Base-by-base conservation (phyloP, 768 basidiomycete species). In the Scleroderma citrinum region DNA sequence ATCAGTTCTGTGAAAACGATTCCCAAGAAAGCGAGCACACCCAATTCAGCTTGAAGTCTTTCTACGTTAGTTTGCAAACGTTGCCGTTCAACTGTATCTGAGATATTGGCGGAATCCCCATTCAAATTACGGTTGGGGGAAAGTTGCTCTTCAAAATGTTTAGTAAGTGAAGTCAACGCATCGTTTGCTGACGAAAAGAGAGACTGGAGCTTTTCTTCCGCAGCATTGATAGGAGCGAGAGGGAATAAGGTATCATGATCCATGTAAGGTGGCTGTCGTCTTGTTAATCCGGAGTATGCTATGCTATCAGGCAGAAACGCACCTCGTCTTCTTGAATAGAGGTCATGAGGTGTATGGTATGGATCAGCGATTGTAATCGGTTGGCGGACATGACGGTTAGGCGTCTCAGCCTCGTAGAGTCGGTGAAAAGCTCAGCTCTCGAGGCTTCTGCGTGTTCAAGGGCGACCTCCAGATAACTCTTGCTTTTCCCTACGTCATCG, bases 371-470 rank as follows among this genome's bases (percentile, higher is more conserved):
- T 59, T 85, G 81, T 16, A 87, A 61, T 50, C 83, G 81, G 56
- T 90, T 89, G 31, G 82, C 78, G 6, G 78, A 71, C 34, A 73
- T 72, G 44, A 92, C 59, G 3, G 87, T 61, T 23, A 88, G 64
- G 26, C 74, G 76, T 47, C 79, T 78, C 31, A 92, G 71, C 31
- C 71, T 69, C 29, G 75, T 59, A 46, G 85, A 89, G 61, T 92
- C 87, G 32, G 82, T 78, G 26, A 70, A 63, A 17, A 92, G 74
- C 38, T 76, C 76, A 20, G 68, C 69, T 34, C 85, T 72, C 1
- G 85, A 79, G 44, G 74, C 72, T 61, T 92, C 88, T 0, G 87
- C 82, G 55, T 91, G 78, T 41, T 84, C 82, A 30, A 92, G 70
- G 6, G 87, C 82, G 26, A 76, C 66, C 53, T 92, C 88, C 26